Evolutionary conservation across 2,329 filamentous ascomycete genomes (phyloP).

Genomic region (Xylariaceae sp.): DNA sequence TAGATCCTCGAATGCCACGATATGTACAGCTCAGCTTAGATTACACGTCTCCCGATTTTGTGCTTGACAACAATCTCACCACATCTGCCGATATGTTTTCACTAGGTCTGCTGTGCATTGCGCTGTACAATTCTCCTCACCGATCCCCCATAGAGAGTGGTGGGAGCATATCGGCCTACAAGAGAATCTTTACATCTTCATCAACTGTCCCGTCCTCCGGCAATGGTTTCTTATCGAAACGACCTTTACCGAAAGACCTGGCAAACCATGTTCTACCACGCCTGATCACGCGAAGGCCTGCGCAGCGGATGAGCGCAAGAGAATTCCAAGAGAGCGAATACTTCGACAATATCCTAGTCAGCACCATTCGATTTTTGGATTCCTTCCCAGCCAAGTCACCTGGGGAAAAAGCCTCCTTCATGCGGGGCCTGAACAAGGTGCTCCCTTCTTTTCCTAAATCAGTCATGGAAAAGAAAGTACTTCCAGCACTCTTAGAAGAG

Average conservation of each 20-base stretch:
- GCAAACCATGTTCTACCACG: slow-evolving; percentile 71
- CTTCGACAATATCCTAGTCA: slow-evolving; percentile 95
- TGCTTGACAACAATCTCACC: slow-evolving; percentile 84
- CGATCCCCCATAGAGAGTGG: slow-evolving; percentile 79
- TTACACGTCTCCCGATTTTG: slow-evolving; percentile 91
- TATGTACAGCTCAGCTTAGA: slow-evolving; percentile 87
- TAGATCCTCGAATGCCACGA: slow-evolving; percentile 77
- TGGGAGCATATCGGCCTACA: slow-evolving; percentile 78
- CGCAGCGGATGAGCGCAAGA: slow-evolving; percentile 78
- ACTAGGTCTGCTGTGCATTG: slow-evolving; percentile 79
- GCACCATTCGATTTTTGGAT: slow-evolving; percentile 92
- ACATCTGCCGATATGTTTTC: slow-evolving; percentile 89
- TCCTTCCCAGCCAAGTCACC: slow-evolving; percentile 86
- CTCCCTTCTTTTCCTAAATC: slow-evolving; percentile 88
- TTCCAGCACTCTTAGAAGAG: slow-evolving; percentile 86
- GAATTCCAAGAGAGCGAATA: slow-evolving; percentile 95
- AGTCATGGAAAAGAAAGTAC: slow-evolving; percentile 89
- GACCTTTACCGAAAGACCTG: slow-evolving; percentile 76
- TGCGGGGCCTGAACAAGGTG: slow-evolving; percentile 83
- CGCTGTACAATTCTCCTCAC: slow-evolving; percentile 94
- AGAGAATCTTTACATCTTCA: slow-evolving; percentile 73
- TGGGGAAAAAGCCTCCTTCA: slow-evolving; percentile 85
- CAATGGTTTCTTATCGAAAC: slow-evolving; percentile 82
- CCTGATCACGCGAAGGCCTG: slow-evolving; percentile 81
- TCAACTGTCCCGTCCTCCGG: slow-evolving; percentile 71